Evolutionary conservation across 371 early-diverging fungal genomes (phyloP), one percentile per base, ranked within the genome.

Genomic region (Haplosporangium sp.): DNA sequence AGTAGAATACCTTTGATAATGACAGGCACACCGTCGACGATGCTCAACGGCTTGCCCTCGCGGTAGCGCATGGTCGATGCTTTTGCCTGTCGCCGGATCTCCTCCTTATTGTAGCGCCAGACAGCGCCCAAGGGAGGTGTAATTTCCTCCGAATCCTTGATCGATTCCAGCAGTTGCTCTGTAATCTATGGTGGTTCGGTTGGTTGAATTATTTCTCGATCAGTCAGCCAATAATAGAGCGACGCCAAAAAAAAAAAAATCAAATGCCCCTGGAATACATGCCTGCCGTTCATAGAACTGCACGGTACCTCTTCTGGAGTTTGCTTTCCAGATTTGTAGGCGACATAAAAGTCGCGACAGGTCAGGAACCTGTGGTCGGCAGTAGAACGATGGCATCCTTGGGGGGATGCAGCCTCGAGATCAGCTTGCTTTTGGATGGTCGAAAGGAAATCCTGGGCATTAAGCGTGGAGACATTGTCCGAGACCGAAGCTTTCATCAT

Each of bases 1-100:
- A n/a, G 6, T 20, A 8, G 5, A 46, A 83, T 62, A 72, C 79
- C 91, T 68, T 90, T 90, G 59, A 90, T 63, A 10, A 86, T 76
- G 14, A 87, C 65, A 16, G 88, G 87, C 6, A 90, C 82, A 59
- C 90, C 94, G 76, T 93, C 94, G 41, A 94, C 75, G 52, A 85
- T 85, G 23, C 90, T 87, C 18, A 90, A 67, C 0, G 89, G 84
- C 0, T 53, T 59, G 0, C 86, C 83, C n/a, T 70, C 60, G 23
- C 73, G 64, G 70, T 91, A 91, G 55, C 94, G 80, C 11, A 64
- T 67, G 8, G 89, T 84, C 2, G 87, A 87, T 21, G 64, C 89
- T n/a, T 67, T 67, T 0, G 94, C 94, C 59, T 92, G 90, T 12
- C 81, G 59, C 2, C 86, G 51, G 18, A 89, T 80, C 20, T 73